A percentile compares a stretch with the other conserved stretches of the same genome.
Conservation (phyloP, 805 yeast genomes). For the Wickerhamiella hasegawae region DNA sequence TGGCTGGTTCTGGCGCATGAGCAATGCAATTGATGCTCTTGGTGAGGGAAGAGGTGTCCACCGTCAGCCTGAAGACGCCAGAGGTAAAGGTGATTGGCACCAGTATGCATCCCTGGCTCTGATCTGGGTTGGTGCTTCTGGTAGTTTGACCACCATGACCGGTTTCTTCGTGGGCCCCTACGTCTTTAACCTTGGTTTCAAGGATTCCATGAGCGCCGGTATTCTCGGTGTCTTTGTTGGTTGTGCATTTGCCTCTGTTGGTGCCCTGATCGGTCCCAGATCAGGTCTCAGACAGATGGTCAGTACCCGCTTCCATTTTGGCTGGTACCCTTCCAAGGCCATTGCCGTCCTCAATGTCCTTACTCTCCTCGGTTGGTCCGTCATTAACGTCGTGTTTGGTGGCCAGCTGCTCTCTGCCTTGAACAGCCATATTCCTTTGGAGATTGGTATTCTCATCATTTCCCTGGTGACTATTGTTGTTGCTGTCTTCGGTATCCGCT, state of each 20-base stretch:
- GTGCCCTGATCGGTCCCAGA: conserved; percentile 77
- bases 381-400: conserved; percentile 76
- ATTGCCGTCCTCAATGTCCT: conserved; percentile 55
- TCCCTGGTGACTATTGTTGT: conserved; percentile 46
- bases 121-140: conserved; percentile 74
- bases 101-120: conserved; percentile 34
- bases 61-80: conserved; percentile 49
- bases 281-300: conserved; percentile 87
- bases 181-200: conserved; percentile 51
- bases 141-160: conserved; percentile 82
- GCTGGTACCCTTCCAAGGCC: conserved; percentile 70
- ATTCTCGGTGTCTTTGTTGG: conserved; percentile 51
- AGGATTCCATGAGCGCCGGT: conserved; percentile 47
- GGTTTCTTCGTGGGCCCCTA: conserved; percentile 64
- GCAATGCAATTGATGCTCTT: conserved; percentile 28
- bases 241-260: conserved; percentile 63
- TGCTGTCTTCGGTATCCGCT: conserved; percentile 65
- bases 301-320: conserved; percentile 61
- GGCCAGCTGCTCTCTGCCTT: conserved; percentile 65
- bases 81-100: conserved; percentile 20
- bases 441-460: conserved; percentile 61
- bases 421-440: conserved; percentile 47
- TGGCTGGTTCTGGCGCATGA: conserved; percentile 14
- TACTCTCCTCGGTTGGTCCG: conserved; percentile 87
- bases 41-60: conserved; percentile 73